These are phyloP conservation scores for Phytophthora chlamydospora DNA, from an alignment of 352 stramenopile genomes.

Conservation along the genomic window DNA sequence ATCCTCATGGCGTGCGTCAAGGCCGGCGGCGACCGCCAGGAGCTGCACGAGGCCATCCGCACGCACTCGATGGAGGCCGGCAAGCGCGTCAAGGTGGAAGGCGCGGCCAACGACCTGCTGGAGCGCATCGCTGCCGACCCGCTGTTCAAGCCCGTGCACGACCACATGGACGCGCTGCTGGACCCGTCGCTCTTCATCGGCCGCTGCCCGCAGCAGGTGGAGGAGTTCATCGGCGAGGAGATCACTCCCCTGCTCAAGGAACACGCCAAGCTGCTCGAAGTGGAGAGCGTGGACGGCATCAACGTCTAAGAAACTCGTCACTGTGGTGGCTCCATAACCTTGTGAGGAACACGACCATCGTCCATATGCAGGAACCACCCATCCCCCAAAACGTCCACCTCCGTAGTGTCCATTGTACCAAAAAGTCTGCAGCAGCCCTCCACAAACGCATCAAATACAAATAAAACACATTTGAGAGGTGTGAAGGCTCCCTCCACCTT, in stretches of 20 bases:
- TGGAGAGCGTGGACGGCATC: constrained; percentile 94
- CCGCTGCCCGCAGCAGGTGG: constrained; percentile 94
- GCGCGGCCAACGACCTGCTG: constrained; percentile 97
- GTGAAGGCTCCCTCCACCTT: constrained; percentile 19
- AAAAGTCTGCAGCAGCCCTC: not conserved
- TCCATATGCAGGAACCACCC: no score
- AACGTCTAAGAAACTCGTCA: constrained; percentile 90
- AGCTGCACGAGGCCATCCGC: constrained; percentile 98
- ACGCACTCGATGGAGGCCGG: constrained; percentile 98
- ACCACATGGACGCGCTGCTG: constrained; percentile 94
- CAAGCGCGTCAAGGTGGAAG: constrained; percentile 97
- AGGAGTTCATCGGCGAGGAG: constrained; percentile 96
- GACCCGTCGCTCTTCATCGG: constrained; percentile 98
- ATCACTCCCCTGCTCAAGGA: constrained; percentile 94
- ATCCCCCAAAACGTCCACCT: no score
- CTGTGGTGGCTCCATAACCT: not conserved
- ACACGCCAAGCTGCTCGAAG: constrained; percentile 88
- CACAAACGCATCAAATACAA: no score
- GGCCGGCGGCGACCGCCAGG: constrained; percentile 97
- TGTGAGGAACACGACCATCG: constrained; percentile 3
- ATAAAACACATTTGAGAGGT: no score
- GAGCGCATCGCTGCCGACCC: constrained; percentile 95
- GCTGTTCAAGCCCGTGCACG: constrained; percentile 95
- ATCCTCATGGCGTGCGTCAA: constrained; percentile 99
- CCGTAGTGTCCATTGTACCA: not conserved